Base-by-base conservation (phyloP, 352 stramenopile species). In the Pythium periplocum region DNA sequence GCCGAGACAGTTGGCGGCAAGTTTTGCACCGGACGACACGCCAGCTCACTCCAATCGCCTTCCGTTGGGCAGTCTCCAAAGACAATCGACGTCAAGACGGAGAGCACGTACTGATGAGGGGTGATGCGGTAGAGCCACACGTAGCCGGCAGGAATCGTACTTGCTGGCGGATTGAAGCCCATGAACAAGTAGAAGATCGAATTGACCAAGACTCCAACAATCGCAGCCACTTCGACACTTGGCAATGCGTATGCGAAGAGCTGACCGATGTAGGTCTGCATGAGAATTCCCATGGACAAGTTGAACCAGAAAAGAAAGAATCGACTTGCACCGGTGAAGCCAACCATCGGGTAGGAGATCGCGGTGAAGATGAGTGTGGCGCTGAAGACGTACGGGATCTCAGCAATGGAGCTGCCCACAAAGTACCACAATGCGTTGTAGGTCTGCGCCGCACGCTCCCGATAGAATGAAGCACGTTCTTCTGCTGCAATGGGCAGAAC, bases 281-380 rank as follows among this genome's bases (percentile, higher is more conserved):
- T 58, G 46, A 77, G 64, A 6, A 90, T 48, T 51, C 57, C 83
- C 42, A 95, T 12, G 9, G 61, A 67, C 38, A 93, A 70, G 8
- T 70, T 75, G 31, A 89, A 67, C 45, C 78, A 75, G 51, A 79
- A 92, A 55, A 91, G 79, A 43, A 90, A 70, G 37, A 64, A 59
- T 2, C 47, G 68, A 3, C 32, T 44, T 6, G 73, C 52, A 36
- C 69, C 68, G 0, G 56, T 59, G 45, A 79, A 83, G 43, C 65
- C 73, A 2, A 82, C 68, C 39, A 87, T 50, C 31, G 93, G 76
- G 55, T 94, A 97, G 35, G 90, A 90, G 36, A 95, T 53, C 7
- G 61, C 64, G 1, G 68, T 69, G 57, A 82, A 86, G 4, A 85
- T 5, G 38, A 84, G 45, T 17, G 60, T 61, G 0, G 55, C 58